phyloP scores from a whole-genome alignment of 2,329 filamentous ascomycete genomes.

The Penicillium sclerotigenum region DNA sequence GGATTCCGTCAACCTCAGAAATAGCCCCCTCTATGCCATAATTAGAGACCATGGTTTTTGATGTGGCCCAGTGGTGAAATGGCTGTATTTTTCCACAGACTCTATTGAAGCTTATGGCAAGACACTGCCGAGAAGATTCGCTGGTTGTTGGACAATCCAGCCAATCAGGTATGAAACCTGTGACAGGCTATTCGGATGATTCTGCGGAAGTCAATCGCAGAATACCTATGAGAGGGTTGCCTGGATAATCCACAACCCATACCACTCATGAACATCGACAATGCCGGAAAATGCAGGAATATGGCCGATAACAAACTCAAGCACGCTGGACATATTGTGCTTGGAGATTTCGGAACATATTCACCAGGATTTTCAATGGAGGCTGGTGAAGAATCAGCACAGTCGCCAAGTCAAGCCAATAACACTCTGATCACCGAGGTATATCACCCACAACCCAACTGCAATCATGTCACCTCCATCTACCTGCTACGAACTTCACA shows the following conservation, averaged over 20 bases:
- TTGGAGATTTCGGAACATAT: neutral
- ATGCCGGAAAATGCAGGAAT: neutral
- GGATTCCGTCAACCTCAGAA: too few relatives aligned
- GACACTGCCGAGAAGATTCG: neutral
- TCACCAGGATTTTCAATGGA: neutral
- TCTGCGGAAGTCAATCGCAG: neutral
- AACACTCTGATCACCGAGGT: too few relatives aligned
- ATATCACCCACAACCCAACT: too few relatives aligned
- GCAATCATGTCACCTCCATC: too few relatives aligned
- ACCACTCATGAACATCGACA: neutral
- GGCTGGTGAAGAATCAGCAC: neutral
- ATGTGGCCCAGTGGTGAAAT: too few relatives aligned
- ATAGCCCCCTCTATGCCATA: too few relatives aligned
- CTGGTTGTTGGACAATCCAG: neutral
- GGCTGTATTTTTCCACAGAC: too few relatives aligned
- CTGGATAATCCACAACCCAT: neutral
- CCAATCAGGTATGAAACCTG: neutral
- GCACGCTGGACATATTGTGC: neutral
- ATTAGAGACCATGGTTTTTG: too few relatives aligned
- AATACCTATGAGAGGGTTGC: neutral
- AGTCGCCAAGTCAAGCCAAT: too few relatives aligned
- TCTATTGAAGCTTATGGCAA: too few relatives aligned
- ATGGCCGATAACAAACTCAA: neutral
- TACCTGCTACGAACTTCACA: too few relatives aligned
- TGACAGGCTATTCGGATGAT: neutral